A percentile compares a stretch with the other conserved stretches of the same genome.
phyloP scores from a whole-genome alignment of 2,329 filamentous ascomycete species.

The Pestalotiopsis sp. region DNA sequence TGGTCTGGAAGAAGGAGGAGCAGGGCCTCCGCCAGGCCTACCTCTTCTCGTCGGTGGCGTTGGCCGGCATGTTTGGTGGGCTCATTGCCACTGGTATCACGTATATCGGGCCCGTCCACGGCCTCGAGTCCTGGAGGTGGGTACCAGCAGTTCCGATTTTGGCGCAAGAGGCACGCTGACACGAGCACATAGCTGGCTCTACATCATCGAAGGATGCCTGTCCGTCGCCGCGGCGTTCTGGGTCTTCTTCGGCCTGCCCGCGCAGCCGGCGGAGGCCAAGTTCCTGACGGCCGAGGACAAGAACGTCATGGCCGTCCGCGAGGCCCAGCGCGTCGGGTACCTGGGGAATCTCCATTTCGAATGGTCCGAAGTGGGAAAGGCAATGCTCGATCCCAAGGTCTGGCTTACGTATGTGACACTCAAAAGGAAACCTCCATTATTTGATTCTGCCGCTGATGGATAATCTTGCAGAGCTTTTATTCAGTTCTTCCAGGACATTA shows the following conservation, averaged over 20 bases:
- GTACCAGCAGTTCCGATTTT: neutral
- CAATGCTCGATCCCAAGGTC: conserved; percentile 65
- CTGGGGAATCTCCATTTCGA: conserved; percentile 25
- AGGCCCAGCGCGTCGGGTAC: conserved; percentile 42
- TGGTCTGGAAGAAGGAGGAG: conserved; percentile 66
- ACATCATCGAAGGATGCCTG: conserved; percentile 60
- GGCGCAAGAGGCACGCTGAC: neutral
- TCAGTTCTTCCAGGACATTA: conserved; percentile 64
- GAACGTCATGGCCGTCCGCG: conserved; percentile 35
- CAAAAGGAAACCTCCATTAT: neutral
- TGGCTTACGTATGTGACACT: conserved; percentile 28
- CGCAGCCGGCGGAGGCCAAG: conserved; percentile 60
- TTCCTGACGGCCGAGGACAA: conserved; percentile 58
- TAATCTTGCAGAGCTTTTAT: conserved; percentile 55
- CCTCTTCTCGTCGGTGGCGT: conserved; percentile 61
- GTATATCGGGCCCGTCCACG: conserved; percentile 61
- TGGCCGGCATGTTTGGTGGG: conserved; percentile 66
- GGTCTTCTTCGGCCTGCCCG: conserved; percentile 59
- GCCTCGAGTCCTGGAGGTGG: conserved; percentile 67
- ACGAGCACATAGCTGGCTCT: conserved; percentile 38
- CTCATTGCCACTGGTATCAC: conserved; percentile 67
- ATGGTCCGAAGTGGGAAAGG: conserved; percentile 57
- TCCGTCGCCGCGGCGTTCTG: conserved; percentile 56
- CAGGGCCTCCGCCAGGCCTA: conserved; percentile 65
- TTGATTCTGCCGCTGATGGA: neutral